A percentile compares a stretch with the other conserved stretches of the same genome.
phyloP scores from a whole-genome alignment of 2,329 filamentous ascomycete species.

The Hypoxylon sp. region DNA sequence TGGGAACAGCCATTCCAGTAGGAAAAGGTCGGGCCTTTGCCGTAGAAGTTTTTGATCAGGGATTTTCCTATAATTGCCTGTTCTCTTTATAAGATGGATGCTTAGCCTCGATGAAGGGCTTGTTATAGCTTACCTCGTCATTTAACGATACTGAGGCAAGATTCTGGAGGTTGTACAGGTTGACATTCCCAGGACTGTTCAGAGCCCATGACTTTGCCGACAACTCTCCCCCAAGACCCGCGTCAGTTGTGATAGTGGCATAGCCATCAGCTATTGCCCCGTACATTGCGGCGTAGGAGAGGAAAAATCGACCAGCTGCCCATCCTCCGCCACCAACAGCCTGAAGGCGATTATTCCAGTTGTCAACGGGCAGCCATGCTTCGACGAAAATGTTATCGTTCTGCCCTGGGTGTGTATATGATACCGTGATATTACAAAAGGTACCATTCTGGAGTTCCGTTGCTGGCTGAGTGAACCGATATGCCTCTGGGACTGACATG shows the following conservation, averaged over 20 bases:
- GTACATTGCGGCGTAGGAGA: slow-evolving; percentile 38
- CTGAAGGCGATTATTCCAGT: slow-evolving; percentile 58
- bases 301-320: slow-evolving; percentile 45
- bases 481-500: not conserved
- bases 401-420: slow-evolving; percentile 60
- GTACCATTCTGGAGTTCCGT: slow-evolving; percentile 8
- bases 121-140: slow-evolving; percentile 12
- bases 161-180: slow-evolving; percentile 45
- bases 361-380: slow-evolving; percentile 54
- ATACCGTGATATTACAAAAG: slow-evolving; percentile 61
- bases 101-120: not conserved
- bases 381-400: slow-evolving; percentile 57
- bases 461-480: not conserved
- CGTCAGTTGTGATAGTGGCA: slow-evolving; percentile 50
- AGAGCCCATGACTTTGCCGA: slow-evolving; percentile 43
- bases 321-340: slow-evolving; percentile 58
- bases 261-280: slow-evolving; percentile 44
- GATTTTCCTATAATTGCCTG: slow-evolving; percentile 60
- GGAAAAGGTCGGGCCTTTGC: slow-evolving; percentile 55
- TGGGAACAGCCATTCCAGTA: slow-evolving; percentile 68
- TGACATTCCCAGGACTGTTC: slow-evolving; percentile 46
- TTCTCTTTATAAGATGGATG: not conserved
- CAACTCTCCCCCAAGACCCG: slow-evolving; percentile 29
- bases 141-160: slow-evolving; percentile 37
- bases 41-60: slow-evolving; percentile 62